Base-by-base conservation (phyloP, 2,329 filamentous ascomycete species). In the Fusarium poae region DNA sequence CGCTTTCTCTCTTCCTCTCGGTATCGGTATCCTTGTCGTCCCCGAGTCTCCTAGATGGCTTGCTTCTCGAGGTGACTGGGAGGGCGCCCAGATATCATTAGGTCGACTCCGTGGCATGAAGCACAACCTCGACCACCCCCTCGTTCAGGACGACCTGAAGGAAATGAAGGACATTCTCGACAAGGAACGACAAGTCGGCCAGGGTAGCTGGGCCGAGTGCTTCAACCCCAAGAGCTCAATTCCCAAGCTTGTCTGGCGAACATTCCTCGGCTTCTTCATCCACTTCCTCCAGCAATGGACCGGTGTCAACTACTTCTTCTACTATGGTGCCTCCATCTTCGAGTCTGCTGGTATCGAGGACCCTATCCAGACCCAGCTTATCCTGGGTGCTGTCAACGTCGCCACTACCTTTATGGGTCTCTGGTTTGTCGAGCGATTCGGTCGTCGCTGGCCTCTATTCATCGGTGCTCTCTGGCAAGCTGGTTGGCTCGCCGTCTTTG, bases 211-310 rank as follows among this genome's bases (percentile, higher is more conserved):
- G 85, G 72, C 84, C 44, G 88, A 90, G 73, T 88, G 90, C 76
- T 88, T 92, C 75, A 86, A 83, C 20, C 83, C 83, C 4, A 83
- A 81, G n/a, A 74, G 78, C 16, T 78, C 78, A 3, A 79, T 83
- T 16, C 87, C 87, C 34, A 90, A 84, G 73, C 82, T 91, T 77
- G 76, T 86, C 15, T 91, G 92, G 77, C 86, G 91, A 40, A 89
- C 89, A 0, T 40, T 88, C 1, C 82, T 93, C 3, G 91, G 90
- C 15, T 84, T 92, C 44, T 72, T 78, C 0, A 82, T 93, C 6
- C 89, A 92, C 67, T 87, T 88, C 64, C 79, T 91, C 8, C 90
- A 92, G 77, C 91, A 92, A 73, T 85, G 91, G 62, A 91, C 88
- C 0, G 90, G 79, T 77, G 70, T 86, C 55, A 88, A 87, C 77